Base-by-base conservation (phyloP, 2,329 filamentous ascomycete species). In the Gyromitra esculenta region DNA sequence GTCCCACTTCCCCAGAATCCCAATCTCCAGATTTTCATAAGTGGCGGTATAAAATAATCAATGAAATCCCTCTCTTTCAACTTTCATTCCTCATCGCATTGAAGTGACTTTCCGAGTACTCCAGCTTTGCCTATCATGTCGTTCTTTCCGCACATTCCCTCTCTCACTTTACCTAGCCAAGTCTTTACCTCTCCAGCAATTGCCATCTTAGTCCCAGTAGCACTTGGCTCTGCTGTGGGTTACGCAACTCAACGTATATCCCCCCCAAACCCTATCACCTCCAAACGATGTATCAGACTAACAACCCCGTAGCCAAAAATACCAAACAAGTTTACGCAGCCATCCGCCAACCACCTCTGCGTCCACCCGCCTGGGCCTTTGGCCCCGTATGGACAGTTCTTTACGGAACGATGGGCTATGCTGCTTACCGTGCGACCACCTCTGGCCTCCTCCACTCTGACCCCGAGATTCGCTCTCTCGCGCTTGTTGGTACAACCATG, bases 391-490 rank as follows among this genome's bases (percentile, higher is more conserved):
- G 90, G 90, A 91, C 89, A 1, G 73, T 87, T 43, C 87, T 91
- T n/a, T 91, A 91, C 81, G 89, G 87, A 71, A 71, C 92, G 21
- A 97, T 97, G 93, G 95, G 95, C 75, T 97, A 96, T 83, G 91
- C 93, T 25, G 91, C 93, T 45, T 91, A 97, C 84, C 91, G 92
- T 59, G 93, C 92, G 70, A 90, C 92, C 82, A 88, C 84, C 21
- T 85, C 85, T 9, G 91, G 91, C 60, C 87, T 90, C 65, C 86
- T 87, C 5, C 89, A 89, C n/a, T 82, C 87, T 48, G 85, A 86
- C 45, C 85, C 87, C 39, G 83, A 84, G 50, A 88, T 87, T n/a
- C 86, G 89, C 62, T 83, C 85, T 45, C 84, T 89, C 69, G 89
- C 91, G 67, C 88, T 88, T 82, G 87, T 89, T 79, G 91, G 90